Percentiles rank a stretch among this genome's conserved stretches.
Conservation (phyloP, 306 rosid species). For the Acacia acuminata region DNA sequence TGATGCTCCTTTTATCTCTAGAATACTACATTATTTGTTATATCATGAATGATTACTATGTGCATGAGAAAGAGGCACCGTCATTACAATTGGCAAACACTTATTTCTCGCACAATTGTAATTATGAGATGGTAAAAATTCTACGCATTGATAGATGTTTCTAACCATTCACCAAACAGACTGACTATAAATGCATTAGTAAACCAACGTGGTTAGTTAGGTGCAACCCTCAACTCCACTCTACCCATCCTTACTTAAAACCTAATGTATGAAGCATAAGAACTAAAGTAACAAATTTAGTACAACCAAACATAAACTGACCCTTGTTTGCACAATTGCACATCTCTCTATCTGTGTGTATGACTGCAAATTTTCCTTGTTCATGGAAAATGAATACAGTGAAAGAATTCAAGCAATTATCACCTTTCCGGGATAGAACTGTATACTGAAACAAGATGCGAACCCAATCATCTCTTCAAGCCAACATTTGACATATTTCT, state of each 20-base stretch:
- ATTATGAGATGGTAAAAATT: constrained; percentile 1
- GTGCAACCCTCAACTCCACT: neutral
- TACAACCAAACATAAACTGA: constrained; percentile 13
- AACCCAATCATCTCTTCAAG: constrained; percentile 79
- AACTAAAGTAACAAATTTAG: neutral
- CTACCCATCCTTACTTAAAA: constrained; percentile 5
- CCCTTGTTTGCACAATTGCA: neutral
- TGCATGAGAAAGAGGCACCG: neutral
- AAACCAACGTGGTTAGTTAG: neutral
- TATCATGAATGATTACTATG: constrained; percentile 28
- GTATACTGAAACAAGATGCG: constrained; percentile 51
- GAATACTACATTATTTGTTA: constrained; percentile 60
- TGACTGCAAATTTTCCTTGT: constrained; percentile 9
- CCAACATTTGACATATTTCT: constrained; percentile 72
- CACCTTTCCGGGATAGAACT: constrained; percentile 88
- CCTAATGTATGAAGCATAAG: constrained; percentile 8
- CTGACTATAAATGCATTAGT: constrained; percentile 2
- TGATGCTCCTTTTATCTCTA: constrained; percentile 86
- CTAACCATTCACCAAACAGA: neutral
- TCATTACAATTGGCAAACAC: neutral
- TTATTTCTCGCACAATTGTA: too few species aligned
- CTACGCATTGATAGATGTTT: constrained; percentile 11
- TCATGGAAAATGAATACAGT: constrained; percentile 19
- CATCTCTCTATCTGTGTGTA: neutral
- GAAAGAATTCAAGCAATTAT: constrained; percentile 14